phyloP scores from a whole-genome alignment of 2,329 filamentous ascomycete species.

The Aspergillus ochraceus region DNA sequence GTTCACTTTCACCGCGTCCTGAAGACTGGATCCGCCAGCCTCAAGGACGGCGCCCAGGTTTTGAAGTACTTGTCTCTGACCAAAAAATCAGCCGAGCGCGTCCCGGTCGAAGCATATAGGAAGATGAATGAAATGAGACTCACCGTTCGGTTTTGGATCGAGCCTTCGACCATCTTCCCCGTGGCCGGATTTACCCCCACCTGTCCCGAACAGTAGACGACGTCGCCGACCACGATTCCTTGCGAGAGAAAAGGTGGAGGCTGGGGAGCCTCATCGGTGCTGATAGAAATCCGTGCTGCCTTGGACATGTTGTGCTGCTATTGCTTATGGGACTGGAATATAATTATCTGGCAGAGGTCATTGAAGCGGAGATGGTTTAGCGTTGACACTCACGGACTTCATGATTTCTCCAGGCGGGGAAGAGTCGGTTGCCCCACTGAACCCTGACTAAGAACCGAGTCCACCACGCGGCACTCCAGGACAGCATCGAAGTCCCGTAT shows the following conservation, averaged over 20 bases:
- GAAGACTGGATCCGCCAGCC: conserved; percentile 57
- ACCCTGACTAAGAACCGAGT: not conserved
- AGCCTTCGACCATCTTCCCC: conserved; percentile 54
- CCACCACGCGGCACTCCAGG: too few relatives aligned
- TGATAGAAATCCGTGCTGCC: conserved; percentile 27
- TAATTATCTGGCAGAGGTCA: not conserved
- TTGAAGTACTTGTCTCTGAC: conserved; percentile 47
- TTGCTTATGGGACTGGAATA: not conserved
- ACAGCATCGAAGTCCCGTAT: too few relatives aligned
- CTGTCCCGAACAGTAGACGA: conserved; percentile 67
- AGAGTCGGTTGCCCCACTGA: not conserved
- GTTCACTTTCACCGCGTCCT: conserved; percentile 65
- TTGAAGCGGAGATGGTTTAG: not conserved
- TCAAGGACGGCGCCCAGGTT: conserved; percentile 62
- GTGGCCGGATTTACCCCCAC: conserved; percentile 58
- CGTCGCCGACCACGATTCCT: conserved; percentile 60
- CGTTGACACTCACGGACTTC: too few relatives aligned
- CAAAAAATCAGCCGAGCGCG: not conserved
- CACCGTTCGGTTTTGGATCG: conserved; percentile 55
- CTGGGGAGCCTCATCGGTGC: conserved; percentile 47
- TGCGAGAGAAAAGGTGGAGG: conserved; percentile 57
- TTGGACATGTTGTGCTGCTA: not conserved
- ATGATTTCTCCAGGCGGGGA: not conserved
- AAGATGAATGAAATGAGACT: conserved; percentile 9
- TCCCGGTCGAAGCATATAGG: not conserved